Conservation (phyloP, 768 basidiomycete species). For the Trametes gibbosa region DNA sequence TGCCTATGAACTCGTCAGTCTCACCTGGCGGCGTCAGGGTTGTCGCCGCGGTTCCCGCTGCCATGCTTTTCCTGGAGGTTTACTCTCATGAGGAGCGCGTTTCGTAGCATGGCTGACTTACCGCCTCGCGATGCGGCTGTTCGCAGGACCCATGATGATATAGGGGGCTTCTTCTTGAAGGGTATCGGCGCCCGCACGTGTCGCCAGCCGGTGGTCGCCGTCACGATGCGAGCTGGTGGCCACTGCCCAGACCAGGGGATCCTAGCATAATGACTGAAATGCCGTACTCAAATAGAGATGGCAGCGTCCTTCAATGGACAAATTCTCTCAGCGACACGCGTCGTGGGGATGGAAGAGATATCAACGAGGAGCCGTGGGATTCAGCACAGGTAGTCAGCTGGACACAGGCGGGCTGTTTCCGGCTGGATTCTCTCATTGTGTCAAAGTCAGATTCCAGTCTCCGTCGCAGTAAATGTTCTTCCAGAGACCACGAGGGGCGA, state of each 20-base stretch:
- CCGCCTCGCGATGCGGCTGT: not conserved
- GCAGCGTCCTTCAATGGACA: not conserved
- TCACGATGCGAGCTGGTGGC: not conserved
- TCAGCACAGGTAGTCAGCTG: conserved; percentile 6
- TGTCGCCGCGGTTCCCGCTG: not conserved
- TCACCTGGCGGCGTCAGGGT: not conserved
- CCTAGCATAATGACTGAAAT: not conserved
- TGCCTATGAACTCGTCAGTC: not conserved
- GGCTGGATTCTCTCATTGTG: conserved; percentile 10
- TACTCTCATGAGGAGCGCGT: conserved; percentile 6
- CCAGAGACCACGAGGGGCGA: not conserved
- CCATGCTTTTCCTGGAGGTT: conserved; percentile 1
- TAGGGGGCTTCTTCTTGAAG: not conserved
- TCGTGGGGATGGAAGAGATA: not conserved
- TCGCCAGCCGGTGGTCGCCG: no score
- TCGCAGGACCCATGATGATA: not conserved
- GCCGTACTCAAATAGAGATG: not conserved
- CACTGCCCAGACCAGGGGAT: not conserved
- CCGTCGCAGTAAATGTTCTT: not conserved
- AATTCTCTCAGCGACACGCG: not conserved
- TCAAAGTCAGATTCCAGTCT: not conserved
- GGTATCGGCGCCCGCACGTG: not conserved
- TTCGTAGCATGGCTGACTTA: not conserved
- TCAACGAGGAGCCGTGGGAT: not conserved
- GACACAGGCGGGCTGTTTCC: not conserved